A percentile compares a stretch with the other conserved stretches of the same genome.
Evolutionary conservation across 306 rosid species (phyloP).

Genomic region (Nissolia schottii): DNA sequence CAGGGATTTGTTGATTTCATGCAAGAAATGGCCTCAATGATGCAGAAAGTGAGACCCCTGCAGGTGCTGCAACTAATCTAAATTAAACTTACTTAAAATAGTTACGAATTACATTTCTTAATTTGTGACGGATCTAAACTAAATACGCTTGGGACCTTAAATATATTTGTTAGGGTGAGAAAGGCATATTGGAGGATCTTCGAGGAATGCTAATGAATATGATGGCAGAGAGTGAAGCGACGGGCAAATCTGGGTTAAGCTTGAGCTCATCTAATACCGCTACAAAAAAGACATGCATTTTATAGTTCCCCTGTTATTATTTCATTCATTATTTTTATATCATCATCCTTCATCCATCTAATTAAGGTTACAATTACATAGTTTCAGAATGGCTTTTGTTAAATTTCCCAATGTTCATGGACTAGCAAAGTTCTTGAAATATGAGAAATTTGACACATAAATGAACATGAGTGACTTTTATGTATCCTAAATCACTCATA

Average conservation of each 20-base stretch:
- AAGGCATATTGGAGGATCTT: slow-evolving; percentile 27
- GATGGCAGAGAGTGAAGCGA: slow-evolving; percentile 19
- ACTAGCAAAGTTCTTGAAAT: no score
- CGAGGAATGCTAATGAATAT: slow-evolving; percentile 22
- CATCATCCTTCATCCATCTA: background rate
- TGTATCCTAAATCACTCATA: no score
- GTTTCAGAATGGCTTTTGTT: background rate
- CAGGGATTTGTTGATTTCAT: slow-evolving; percentile 43
- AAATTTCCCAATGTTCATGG: background rate
- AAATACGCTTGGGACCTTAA: background rate
- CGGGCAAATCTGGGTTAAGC: background rate
- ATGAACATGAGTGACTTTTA: no score
- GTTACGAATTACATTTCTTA: background rate
- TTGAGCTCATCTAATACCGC: background rate
- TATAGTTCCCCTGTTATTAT: background rate
- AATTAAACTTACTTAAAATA: background rate
- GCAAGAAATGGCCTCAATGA: slow-evolving; percentile 39
- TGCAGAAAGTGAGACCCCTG: slow-evolving; percentile 22
- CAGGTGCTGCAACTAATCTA: slow-evolving; percentile 1
- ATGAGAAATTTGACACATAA: no score
- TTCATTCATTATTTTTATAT: background rate
- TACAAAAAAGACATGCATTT: slow-evolving; percentile 16
- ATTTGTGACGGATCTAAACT: background rate
- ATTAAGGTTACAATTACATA: background rate
- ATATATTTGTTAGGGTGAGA: slow-evolving; percentile 28